Conservation (phyloP, 805 yeast species). For the Metschnikowia lochheadii region DNA sequence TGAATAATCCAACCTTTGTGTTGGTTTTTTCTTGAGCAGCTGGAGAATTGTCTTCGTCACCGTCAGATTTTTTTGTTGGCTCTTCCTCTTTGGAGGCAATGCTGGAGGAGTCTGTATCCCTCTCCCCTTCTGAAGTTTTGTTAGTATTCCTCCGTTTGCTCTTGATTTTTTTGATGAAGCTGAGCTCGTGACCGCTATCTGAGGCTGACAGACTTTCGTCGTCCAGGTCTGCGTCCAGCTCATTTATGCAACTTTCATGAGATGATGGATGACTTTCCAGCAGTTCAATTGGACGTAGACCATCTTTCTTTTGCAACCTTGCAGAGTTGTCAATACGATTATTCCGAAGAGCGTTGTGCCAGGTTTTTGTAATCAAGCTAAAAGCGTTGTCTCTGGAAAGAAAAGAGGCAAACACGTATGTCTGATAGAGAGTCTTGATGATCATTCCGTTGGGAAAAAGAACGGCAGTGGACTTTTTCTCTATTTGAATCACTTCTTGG, state of each 20-base stretch:
- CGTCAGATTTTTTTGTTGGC: neutral
- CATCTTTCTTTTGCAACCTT: constrained; percentile 1
- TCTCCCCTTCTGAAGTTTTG: neutral
- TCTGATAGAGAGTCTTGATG: constrained; percentile 58
- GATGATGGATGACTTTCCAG: constrained; percentile 2
- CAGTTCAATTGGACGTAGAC: neutral
- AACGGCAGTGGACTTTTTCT: constrained; percentile 62
- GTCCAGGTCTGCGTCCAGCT: constrained; percentile 20
- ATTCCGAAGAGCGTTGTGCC: constrained; percentile 46
- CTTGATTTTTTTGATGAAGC: constrained; percentile 11
- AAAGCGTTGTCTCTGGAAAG: constrained; percentile 54
- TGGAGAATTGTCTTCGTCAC: neutral
- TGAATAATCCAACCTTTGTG: constrained; percentile 4
- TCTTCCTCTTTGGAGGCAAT: neutral
- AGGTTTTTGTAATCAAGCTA: constrained; percentile 51
- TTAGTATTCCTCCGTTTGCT: constrained; percentile 1
- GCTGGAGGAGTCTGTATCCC: neutral
- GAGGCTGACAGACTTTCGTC: constrained; percentile 12
- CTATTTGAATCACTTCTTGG: constrained; percentile 58
- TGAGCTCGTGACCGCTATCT: constrained; percentile 19
- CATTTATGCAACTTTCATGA: constrained; percentile 12
- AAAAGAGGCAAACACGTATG: constrained; percentile 62
- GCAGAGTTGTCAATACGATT: constrained; percentile 7
- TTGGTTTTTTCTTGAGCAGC: neutral
- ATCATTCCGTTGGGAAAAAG: constrained; percentile 68